phyloP scores from a whole-genome alignment of 352 stramenopile genomes.

The Pythium dissotocum region DNA sequence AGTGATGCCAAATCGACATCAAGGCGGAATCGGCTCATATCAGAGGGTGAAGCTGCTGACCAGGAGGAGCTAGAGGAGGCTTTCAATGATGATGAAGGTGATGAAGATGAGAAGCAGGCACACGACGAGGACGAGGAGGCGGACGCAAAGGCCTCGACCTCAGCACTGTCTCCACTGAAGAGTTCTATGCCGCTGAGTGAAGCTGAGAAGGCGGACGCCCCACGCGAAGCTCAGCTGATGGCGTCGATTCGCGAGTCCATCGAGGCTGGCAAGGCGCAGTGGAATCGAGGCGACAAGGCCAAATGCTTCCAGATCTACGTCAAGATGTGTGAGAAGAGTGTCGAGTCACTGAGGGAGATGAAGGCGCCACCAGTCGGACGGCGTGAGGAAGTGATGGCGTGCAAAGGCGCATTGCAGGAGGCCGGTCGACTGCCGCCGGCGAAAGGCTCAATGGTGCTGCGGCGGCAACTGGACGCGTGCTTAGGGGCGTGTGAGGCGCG shows the following conservation, averaged over 20 bases:
- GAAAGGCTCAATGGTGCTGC: conserved; percentile 57
- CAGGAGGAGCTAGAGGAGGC: conserved; percentile 10
- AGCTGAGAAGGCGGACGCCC: conserved; percentile 34
- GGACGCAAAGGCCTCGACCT: conserved; percentile 9
- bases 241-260: conserved; percentile 49
- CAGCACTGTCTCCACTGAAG: conserved; percentile 11
- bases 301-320: conserved; percentile 74
- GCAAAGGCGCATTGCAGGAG: conserved; percentile 49
- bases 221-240: conserved; percentile 54
- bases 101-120: conserved; percentile 10
- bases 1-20: conserved; percentile 16
- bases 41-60: conserved; percentile 28
- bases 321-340: conserved; percentile 44
- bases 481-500: conserved; percentile 44
- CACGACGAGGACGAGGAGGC: conserved; percentile 26
- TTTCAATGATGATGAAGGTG: conserved; percentile 31
- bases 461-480: conserved; percentile 62
- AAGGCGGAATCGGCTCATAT: background rate
- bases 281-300: conserved; percentile 74
- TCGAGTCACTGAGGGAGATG: conserved; percentile 37
- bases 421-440: conserved; percentile 47
- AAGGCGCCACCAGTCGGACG: conserved; percentile 27
- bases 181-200: conserved; percentile 10
- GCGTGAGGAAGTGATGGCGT: conserved; percentile 34
- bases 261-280: conserved; percentile 62